Percentiles rank a stretch among this genome's conserved stretches.
Conservation (phyloP, 441 rosid species). For the Erodium texanum region DNA sequence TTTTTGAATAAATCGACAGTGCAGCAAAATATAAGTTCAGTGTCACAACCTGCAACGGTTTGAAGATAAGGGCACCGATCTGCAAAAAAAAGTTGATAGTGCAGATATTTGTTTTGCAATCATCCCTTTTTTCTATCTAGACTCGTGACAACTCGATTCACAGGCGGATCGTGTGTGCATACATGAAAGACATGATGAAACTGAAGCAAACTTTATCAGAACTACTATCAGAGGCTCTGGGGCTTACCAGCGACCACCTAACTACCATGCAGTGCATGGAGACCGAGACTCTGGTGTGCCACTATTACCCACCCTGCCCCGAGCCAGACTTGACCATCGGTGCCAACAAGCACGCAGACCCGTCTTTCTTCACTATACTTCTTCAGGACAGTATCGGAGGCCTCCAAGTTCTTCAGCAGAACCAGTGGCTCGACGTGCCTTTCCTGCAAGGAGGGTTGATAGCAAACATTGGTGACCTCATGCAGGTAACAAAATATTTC, state of each 20-base stretch:
- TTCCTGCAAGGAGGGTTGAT: conserved; percentile 21
- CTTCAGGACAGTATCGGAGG: conserved; percentile 18
- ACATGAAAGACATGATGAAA: conserved; percentile 27
- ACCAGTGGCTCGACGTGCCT: conserved; percentile 17
- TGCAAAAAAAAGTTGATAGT: too few relatives aligned
- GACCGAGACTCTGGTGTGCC: conserved; percentile 34
- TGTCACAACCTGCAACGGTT: too few relatives aligned
- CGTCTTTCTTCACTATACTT: conserved; percentile 15
- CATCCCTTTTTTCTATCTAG: too few relatives aligned
- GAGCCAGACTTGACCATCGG: conserved; percentile 41
- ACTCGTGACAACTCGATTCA: neutral
- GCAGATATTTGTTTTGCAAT: too few relatives aligned
- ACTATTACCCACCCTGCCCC: conserved; percentile 49
- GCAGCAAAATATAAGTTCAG: too few relatives aligned
- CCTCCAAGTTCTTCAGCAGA: conserved; percentile 16
- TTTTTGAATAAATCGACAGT: neutral
- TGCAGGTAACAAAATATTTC: conserved; percentile 38
- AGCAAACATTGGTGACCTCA: conserved; percentile 47
- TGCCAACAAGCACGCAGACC: conserved; percentile 10
- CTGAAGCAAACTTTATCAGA: conserved; percentile 26
- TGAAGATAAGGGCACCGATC: too few relatives aligned
- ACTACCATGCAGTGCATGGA: conserved; percentile 41
- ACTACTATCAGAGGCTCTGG: conserved; percentile 43
- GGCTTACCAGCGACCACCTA: conserved; percentile 30
- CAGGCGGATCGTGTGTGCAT: conserved; percentile 37